Conservation (phyloP, 192 early-diverging fungal species). For the Mycoemilia scoparia region DNA sequence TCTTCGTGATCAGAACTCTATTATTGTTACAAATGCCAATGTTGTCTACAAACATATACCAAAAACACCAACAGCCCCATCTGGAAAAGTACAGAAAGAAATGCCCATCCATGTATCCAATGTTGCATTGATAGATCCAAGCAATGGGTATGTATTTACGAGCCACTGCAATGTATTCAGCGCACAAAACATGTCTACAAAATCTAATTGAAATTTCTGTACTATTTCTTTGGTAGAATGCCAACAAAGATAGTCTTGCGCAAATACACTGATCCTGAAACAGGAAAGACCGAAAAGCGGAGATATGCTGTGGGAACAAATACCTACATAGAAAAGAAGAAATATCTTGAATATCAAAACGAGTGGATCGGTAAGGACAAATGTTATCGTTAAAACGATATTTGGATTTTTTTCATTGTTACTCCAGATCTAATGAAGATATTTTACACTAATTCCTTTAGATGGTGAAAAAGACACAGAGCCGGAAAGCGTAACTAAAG, state of each 20-base stretch:
- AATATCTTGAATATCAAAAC: conserved; percentile 20
- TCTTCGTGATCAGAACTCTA: conserved; percentile 36
- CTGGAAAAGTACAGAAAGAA: conserved; percentile 39
- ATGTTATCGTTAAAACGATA: too few relatives aligned
- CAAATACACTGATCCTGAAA: conserved; percentile 8
- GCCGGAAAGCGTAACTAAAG: conserved; percentile 10
- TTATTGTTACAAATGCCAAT: conserved; percentile 40
- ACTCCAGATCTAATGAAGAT: too few relatives aligned
- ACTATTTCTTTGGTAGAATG: too few relatives aligned
- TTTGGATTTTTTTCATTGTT: too few relatives aligned
- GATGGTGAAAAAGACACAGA: conserved; percentile 14
- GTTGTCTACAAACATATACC: conserved; percentile 37
- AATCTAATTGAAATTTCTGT: too few relatives aligned
- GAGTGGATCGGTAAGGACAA: too few relatives aligned
- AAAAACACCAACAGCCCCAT: conserved; percentile 35
- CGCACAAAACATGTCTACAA: too few relatives aligned
- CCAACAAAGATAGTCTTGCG: conserved; percentile 16
- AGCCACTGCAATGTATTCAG: too few relatives aligned
- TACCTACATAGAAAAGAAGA: conserved; percentile 8
- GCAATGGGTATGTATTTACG: conserved; percentile 11
- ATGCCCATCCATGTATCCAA: conserved; percentile 52
- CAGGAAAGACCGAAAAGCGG: conserved; percentile 6
- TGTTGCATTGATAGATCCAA: conserved; percentile 52
- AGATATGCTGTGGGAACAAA: conserved; percentile 16
- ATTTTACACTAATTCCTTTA: too few relatives aligned